Evolutionary conservation across 2,329 filamentous ascomycete genomes (phyloP).

Genomic region (Alternaria solani): DNA sequence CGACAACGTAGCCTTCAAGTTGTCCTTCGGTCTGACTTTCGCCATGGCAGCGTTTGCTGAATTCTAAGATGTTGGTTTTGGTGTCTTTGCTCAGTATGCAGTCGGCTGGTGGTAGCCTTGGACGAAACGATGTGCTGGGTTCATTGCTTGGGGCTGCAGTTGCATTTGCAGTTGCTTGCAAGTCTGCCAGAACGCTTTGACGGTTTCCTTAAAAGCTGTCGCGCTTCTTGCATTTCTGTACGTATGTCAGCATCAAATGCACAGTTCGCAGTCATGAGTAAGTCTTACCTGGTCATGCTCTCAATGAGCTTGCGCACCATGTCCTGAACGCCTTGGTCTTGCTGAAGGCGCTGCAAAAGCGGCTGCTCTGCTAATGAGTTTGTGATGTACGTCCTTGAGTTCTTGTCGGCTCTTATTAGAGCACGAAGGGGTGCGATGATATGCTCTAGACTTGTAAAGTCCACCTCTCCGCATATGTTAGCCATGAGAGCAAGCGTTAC

Average conservation of each 20-base stretch:
- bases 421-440: conserved; percentile 45
- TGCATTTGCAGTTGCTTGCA: conserved; percentile 51
- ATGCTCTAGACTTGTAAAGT: conserved; percentile 45
- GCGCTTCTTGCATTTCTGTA: conserved; percentile 47
- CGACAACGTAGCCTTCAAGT: conserved; percentile 69
- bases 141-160: conserved; percentile 41
- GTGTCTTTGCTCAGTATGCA: conserved; percentile 8
- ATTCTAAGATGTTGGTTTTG: conserved; percentile 51
- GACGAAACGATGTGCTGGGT: conserved; percentile 37
- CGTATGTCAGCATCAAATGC: conserved; percentile 29
- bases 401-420: conserved; percentile 41
- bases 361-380: conserved; percentile 41
- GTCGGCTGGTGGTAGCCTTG: conserved; percentile 14
- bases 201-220: conserved; percentile 45
- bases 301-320: conserved; percentile 47
- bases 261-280: not conserved
- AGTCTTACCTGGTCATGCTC: conserved; percentile 41
- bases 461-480: conserved; percentile 49
- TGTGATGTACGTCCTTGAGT: conserved; percentile 43
- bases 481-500: conserved; percentile 43
- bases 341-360: conserved; percentile 40
- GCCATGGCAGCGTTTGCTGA: conserved; percentile 71
- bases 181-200: conserved; percentile 48
- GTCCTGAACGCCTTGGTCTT: conserved; percentile 38
- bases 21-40: conserved; percentile 77